A percentile compares a stretch with the other conserved stretches of the same genome.
Conservation (phyloP, 306 rosid species). For the Geum urbanum region DNA sequence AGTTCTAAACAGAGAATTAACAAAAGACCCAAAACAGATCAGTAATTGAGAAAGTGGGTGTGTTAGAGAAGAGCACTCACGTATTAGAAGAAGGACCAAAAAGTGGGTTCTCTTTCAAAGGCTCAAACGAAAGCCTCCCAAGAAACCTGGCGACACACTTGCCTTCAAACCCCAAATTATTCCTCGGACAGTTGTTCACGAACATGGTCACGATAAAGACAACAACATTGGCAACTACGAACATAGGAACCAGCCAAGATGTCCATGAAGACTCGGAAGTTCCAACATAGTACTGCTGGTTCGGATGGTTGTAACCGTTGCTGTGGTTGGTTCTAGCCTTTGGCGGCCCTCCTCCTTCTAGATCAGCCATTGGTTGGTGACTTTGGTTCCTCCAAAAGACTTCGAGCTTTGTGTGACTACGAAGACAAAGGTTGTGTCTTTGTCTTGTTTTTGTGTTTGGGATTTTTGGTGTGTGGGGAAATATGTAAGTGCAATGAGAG, state of each 20-base stretch:
- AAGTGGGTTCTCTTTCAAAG: slow-evolving; percentile 45
- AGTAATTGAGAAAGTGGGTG: not conserved
- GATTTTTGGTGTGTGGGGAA: not conserved
- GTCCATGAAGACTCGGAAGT: slow-evolving; percentile 43
- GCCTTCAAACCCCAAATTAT: slow-evolving; percentile 25
- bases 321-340: slow-evolving; percentile 19
- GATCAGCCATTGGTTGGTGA: slow-evolving; percentile 34
- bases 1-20: not conserved
- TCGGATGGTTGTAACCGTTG: not conserved
- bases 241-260: slow-evolving; percentile 46
- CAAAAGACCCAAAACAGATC: not conserved
- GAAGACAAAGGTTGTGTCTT: not conserved
- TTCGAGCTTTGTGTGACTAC: not conserved
- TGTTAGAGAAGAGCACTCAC: slow-evolving; percentile 20
- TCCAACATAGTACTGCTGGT: slow-evolving; percentile 33
- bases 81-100: slow-evolving; percentile 47
- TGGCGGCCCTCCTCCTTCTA: slow-evolving; percentile 41
- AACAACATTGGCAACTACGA: slow-evolving; percentile 41
- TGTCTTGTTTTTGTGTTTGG: not conserved
- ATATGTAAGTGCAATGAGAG: not conserved
- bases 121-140: slow-evolving; percentile 45
- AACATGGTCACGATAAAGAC: slow-evolving; percentile 39
- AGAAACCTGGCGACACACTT: slow-evolving; percentile 39
- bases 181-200: slow-evolving; percentile 38
- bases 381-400: not conserved